Evolutionary conservation across 371 early-diverging fungal species (phyloP).

Genomic region (Mucor lusitanicus): DNA sequence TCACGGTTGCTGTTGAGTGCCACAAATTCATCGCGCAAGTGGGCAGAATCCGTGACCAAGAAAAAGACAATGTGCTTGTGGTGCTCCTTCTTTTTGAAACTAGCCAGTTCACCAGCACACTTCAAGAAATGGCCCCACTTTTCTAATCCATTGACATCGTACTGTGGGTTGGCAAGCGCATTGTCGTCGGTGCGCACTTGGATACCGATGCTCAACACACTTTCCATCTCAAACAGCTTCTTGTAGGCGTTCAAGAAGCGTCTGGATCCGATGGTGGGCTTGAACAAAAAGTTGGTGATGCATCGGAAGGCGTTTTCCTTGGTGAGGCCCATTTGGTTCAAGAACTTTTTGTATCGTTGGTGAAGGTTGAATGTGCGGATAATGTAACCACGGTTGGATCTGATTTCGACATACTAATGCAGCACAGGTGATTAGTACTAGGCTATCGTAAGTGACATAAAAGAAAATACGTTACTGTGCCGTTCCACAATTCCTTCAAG

Average conservation of each 20-base stretch:
- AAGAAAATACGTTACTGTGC: slow-evolving; percentile 31
- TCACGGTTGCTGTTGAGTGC: slow-evolving; percentile 32
- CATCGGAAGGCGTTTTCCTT: slow-evolving; percentile 49
- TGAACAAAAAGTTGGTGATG: slow-evolving; percentile 47
- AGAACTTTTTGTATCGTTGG: slow-evolving; percentile 23
- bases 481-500: slow-evolving; percentile 46
- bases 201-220: slow-evolving; percentile 47
- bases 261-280: slow-evolving; percentile 48
- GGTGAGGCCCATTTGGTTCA: slow-evolving; percentile 38
- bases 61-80: slow-evolving; percentile 49
- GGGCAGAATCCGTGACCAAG: slow-evolving; percentile 45
- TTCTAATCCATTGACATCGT: slow-evolving; percentile 33
- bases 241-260: slow-evolving; percentile 51
- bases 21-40: slow-evolving; percentile 44
- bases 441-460: no score
- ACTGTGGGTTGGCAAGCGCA: slow-evolving; percentile 44
- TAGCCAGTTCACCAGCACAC: slow-evolving; percentile 47
- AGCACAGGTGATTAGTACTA: no score
- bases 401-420: slow-evolving; percentile 42
- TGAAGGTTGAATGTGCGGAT: slow-evolving; percentile 45
- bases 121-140: slow-evolving; percentile 50
- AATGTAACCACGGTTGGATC: slow-evolving; percentile 51
- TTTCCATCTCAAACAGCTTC: slow-evolving; percentile 42
- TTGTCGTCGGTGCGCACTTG: slow-evolving; percentile 48
- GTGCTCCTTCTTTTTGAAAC: slow-evolving; percentile 33